A percentile compares a stretch with the other conserved stretches of the same genome.
Conservation (phyloP, 163 green algal species). For the Picocystis sp. region DNA sequence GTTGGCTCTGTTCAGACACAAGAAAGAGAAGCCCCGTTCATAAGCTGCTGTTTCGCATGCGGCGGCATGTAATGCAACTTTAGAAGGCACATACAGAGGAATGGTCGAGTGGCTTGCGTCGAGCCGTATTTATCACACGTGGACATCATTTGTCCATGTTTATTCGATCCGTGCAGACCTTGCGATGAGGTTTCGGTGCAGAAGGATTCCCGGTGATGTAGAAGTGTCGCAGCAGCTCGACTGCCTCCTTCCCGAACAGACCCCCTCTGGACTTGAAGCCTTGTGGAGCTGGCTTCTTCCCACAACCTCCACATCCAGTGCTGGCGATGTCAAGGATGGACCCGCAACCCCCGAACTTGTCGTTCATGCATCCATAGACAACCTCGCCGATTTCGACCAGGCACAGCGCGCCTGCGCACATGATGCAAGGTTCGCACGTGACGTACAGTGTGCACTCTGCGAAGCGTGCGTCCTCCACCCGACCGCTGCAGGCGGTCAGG, state of each 20-base stretch:
- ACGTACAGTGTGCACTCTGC: slow-evolving; percentile 51
- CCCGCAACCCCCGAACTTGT: slow-evolving; percentile 86
- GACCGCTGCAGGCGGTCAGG: slow-evolving; percentile 18
- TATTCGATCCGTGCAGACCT: too few relatives aligned
- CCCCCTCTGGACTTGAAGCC: slow-evolving; percentile 37
- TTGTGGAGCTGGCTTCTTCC: slow-evolving; percentile 4
- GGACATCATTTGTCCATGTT: too few relatives aligned
- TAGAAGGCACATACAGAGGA: too few relatives aligned
- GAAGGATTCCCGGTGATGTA: slow-evolving; percentile 73
- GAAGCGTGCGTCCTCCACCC: slow-evolving; percentile 19
- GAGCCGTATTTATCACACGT: too few relatives aligned
- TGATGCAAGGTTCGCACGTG: slow-evolving; percentile 91
- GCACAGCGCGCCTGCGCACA: slow-evolving; percentile 80
- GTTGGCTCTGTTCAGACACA: slow-evolving; percentile 91
- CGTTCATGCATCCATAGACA: slow-evolving; percentile 71
- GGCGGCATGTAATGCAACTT: too few relatives aligned
- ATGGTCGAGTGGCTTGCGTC: too few relatives aligned
- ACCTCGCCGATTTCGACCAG: slow-evolving; percentile 54
- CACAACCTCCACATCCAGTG: slow-evolving; percentile 54
- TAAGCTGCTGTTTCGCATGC: slow-evolving; percentile 15
- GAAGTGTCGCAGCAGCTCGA: slow-evolving; percentile 70
- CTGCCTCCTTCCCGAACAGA: slow-evolving; percentile 56
- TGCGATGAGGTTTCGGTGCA: slow-evolving; percentile 8
- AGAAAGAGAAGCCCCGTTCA: slow-evolving; percentile 98
- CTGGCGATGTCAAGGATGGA: slow-evolving; percentile 61